Evolutionary conservation across 1,284 basidiomycete species (phyloP).

Genomic region (Malassezia nana): DNA sequence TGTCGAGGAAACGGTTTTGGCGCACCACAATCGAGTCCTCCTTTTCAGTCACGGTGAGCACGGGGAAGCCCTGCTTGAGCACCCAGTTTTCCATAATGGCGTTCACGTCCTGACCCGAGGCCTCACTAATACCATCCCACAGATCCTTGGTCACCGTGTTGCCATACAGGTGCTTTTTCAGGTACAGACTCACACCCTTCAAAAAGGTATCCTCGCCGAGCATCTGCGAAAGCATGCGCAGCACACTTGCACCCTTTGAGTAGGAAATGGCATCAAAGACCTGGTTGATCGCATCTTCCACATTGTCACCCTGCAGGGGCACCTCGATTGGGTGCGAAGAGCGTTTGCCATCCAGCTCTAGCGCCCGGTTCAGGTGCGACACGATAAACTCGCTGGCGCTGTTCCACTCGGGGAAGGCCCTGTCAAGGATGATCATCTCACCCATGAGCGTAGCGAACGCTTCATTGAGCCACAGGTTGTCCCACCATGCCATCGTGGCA

Average conservation of each 20-base stretch:
- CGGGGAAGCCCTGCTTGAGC: slow-evolving; percentile 62
- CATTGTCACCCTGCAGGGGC: slow-evolving; percentile 49
- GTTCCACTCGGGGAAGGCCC: slow-evolving; percentile 52
- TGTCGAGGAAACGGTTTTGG: slow-evolving; percentile 84
- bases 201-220: slow-evolving; percentile 69
- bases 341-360: slow-evolving; percentile 71
- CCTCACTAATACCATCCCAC: slow-evolving; percentile 73
- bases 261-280: slow-evolving; percentile 35
- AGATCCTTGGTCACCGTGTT: slow-evolving; percentile 78
- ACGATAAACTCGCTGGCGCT: slow-evolving; percentile 53
- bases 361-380: slow-evolving; percentile 55
- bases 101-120: slow-evolving; percentile 66
- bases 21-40: slow-evolving; percentile 51
- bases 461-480: slow-evolving; percentile 52
- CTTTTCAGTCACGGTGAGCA: slow-evolving; percentile 69
- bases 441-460: slow-evolving; percentile 73
- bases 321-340: slow-evolving; percentile 93
- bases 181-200: slow-evolving; percentile 62
- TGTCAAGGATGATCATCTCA: slow-evolving; percentile 75
- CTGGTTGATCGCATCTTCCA: slow-evolving; percentile 32
- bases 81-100: slow-evolving; percentile 89
- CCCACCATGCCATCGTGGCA: slow-evolving; percentile 87
- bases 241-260: slow-evolving; percentile 55
- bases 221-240: slow-evolving; percentile 68
- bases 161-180: slow-evolving; percentile 69